Conservation (phyloP, 116 monocot species). For the Dioscorea cayenensis region DNA sequence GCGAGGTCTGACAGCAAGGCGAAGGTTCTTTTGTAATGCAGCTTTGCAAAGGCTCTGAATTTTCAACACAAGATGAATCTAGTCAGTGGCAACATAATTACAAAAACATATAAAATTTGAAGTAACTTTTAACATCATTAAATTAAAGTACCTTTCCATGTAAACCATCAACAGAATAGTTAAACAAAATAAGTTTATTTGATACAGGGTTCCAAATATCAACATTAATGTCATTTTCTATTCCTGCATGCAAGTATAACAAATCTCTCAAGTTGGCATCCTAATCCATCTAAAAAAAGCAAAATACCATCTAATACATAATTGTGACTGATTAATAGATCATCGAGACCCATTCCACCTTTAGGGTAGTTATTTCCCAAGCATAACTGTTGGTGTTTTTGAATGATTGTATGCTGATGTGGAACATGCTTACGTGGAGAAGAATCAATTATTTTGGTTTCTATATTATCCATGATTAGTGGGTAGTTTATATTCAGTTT, state of each 20-base stretch:
- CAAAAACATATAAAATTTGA: neutral
- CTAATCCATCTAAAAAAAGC: neutral
- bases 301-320: slow-evolving; percentile 53
- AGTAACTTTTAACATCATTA: neutral
- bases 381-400: too few relatives aligned
- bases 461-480: too few relatives aligned
- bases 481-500: too few relatives aligned
- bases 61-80: neutral
- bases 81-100: neutral
- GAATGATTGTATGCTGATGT: too few relatives aligned
- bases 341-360: slow-evolving; percentile 85
- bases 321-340: slow-evolving; percentile 56
- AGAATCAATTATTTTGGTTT: too few relatives aligned
- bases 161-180: neutral
- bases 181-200: neutral
- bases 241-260: neutral
- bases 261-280: neutral
- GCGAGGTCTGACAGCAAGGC: neutral
- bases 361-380: slow-evolving; percentile 88
- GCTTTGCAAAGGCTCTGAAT: neutral
- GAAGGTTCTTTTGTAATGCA: neutral
- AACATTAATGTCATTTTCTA: neutral
- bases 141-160: neutral
- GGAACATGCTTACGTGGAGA: too few relatives aligned
- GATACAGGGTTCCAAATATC: neutral